Percentiles rank a stretch among this genome's conserved stretches.
Conservation (phyloP, 768 basidiomycete genomes). For the Trametopsis cervina region DNA sequence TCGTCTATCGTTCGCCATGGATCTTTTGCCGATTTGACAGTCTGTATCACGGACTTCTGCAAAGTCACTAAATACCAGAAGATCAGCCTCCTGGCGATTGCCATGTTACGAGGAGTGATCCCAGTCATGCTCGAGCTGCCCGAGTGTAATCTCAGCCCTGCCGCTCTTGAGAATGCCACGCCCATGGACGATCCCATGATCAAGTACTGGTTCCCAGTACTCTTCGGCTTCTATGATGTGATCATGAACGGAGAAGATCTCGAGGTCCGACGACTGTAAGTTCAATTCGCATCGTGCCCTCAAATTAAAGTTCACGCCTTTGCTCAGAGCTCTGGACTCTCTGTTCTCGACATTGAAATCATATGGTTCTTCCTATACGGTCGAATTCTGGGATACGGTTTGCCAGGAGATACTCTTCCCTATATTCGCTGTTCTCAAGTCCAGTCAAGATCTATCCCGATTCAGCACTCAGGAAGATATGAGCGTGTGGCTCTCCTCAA, state of each 20-base stretch:
- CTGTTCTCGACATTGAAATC: conserved; percentile 90
- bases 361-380: conserved; percentile 76
- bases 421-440: conserved; percentile 93
- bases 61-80: conserved; percentile 99
- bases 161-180: conserved; percentile 23
- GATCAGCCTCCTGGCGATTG: conserved; percentile 92
- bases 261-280: conserved; percentile 88
- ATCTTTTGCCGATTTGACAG: conserved; percentile 91
- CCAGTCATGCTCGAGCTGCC: conserved; percentile 85
- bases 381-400: conserved; percentile 97
- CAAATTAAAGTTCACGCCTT: background rate
- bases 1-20: conserved; percentile 86
- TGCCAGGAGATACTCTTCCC: conserved; percentile 96
- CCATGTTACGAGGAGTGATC: conserved; percentile 90
- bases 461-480: conserved; percentile 98
- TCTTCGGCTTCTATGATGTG: conserved; percentile 98
- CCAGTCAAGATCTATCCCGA: conserved; percentile 84
- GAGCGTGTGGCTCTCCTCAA: conserved; percentile 99
- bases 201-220: conserved; percentile 92
- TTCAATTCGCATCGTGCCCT: conserved; percentile 35
- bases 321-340: conserved; percentile 85
- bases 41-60: conserved; percentile 98
- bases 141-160: conserved; percentile 46
- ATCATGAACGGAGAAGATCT: conserved; percentile 99
- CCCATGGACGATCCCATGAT: conserved; percentile 81